Base-by-base conservation (phyloP, 1,284 basidiomycete genomes). In the Trichosporon ovoides region DNA sequence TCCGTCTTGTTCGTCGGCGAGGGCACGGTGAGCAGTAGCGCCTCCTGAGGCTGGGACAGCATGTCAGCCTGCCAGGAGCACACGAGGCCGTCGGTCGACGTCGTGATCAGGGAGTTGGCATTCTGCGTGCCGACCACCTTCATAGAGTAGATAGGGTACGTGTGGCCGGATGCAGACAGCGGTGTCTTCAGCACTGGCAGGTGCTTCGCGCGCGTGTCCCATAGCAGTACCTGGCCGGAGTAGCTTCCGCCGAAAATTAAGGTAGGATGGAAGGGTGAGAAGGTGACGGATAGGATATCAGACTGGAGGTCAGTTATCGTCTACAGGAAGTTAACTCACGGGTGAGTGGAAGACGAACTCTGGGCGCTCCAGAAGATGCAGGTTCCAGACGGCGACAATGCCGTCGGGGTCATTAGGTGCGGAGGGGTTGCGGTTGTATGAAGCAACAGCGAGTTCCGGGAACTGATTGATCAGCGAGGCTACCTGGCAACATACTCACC, bases 1-100 rank as follows among this genome's bases (percentile, higher is more conserved):
- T 89, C 88, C 1, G 93, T 97, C 80, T 95, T 96, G 80, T 87
- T 91, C 70, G 95, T 91, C 38, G 48, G 35, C 0, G 74, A 88
- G 3, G 87, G 83, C 64, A 93, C 89, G 4, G 87, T 79, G 2
- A 97, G 82, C 67, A 92, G 88, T 7, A 96, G 83, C 6, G 90
- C 89, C 86, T 97, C 94, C 88, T 95, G 92, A 3, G 96, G 96
- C 70, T 93, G 88, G 2, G 94, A 91, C 34, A 99, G 84, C 93
- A 98, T 97, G 78, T 99, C 96, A 3, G 97, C 88, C 37, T 95
- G 81, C 96, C 96, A 99, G 71, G 89, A 91, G 76, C 96, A 98
- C 4, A 98, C 89, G 20, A 88, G 88, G 0, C 96, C 96, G 73
- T 99, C 96, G 2, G 94, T 97, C 64, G 89, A 93, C 64, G 89